phyloP scores from a whole-genome alignment of 2,329 filamentous ascomycete species.

The Monilinia polystroma region DNA sequence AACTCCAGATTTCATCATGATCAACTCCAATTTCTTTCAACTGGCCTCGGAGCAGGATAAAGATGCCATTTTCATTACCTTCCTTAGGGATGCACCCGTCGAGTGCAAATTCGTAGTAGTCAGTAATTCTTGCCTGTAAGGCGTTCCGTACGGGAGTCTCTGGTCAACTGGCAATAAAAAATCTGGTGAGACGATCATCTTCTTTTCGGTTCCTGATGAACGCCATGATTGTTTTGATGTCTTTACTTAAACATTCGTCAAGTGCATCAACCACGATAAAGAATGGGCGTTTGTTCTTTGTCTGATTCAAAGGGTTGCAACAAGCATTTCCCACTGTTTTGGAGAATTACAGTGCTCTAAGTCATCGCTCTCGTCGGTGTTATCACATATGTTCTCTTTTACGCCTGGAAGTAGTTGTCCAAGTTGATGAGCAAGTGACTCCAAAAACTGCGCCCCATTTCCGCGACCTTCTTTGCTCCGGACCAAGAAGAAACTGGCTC shows the following conservation, averaged over 20 bases:
- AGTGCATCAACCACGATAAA: conserved; percentile 5
- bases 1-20: neutral
- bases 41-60: neutral
- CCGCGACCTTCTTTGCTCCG: too few relatives aligned
- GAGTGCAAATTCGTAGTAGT: neutral
- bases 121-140: neutral
- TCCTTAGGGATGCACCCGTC: neutral
- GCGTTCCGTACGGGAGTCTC: conserved; percentile 8
- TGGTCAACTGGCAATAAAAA: conserved; percentile 5
- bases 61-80: conserved; percentile 10
- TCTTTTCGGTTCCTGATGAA: neutral
- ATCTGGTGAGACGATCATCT: neutral
- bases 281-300: neutral
- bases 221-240: neutral
- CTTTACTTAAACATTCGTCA: conserved; percentile 2
- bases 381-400: neutral
- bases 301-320: neutral
- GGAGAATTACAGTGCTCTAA: neutral
- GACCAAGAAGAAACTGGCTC: neutral
- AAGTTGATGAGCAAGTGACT: neutral
- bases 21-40: neutral
- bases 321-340: neutral
- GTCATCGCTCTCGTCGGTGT: neutral
- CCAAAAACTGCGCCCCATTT: neutral
- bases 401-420: neutral